A percentile compares a stretch with the other conserved stretches of the same genome.
These are phyloP conservation scores for Blastomyces silverae DNA, from an alignment of 2,329 filamentous ascomycete genomes.

Conservation along the genomic window DNA sequence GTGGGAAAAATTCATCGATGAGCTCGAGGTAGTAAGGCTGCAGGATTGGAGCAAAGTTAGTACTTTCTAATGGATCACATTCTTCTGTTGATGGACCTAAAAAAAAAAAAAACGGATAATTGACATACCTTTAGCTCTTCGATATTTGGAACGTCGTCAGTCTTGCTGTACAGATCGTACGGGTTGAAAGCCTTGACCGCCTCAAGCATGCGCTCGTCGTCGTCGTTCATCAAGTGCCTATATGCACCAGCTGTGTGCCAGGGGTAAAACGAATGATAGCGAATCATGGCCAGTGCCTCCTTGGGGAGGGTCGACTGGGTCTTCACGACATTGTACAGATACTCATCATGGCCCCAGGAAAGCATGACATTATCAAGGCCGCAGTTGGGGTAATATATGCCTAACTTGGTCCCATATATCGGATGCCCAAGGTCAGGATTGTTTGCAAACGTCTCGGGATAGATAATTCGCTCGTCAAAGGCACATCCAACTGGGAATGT, in stretches of 20 bases:
- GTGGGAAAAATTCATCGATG: slow-evolving; percentile 39
- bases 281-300: slow-evolving; percentile 85
- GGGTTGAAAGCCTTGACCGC: slow-evolving; percentile 85
- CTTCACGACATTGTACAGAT: slow-evolving; percentile 71
- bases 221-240: slow-evolving; percentile 71
- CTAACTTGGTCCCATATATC: slow-evolving; percentile 67
- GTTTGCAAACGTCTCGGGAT: slow-evolving; percentile 62
- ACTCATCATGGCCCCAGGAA: slow-evolving; percentile 62
- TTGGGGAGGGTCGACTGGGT: slow-evolving; percentile 70
- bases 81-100: neutral
- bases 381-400: slow-evolving; percentile 73
- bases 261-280: slow-evolving; percentile 88
- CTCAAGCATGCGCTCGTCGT: slow-evolving; percentile 71
- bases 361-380: slow-evolving; percentile 85
- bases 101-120: neutral
- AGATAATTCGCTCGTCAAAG: slow-evolving; percentile 66
- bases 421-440: slow-evolving; percentile 69
- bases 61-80: neutral
- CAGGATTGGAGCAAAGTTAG: slow-evolving; percentile 43
- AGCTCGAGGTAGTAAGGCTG: slow-evolving; percentile 62
- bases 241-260: slow-evolving; percentile 84
- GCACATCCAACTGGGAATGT: slow-evolving; percentile 44
- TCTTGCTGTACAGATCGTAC: slow-evolving; percentile 90
- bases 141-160: slow-evolving; percentile 67
- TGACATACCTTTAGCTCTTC: slow-evolving; percentile 64